Evolutionary conservation across 306 rosid genomes (phyloP).

Genomic region (Mimosa bimucronata): DNA sequence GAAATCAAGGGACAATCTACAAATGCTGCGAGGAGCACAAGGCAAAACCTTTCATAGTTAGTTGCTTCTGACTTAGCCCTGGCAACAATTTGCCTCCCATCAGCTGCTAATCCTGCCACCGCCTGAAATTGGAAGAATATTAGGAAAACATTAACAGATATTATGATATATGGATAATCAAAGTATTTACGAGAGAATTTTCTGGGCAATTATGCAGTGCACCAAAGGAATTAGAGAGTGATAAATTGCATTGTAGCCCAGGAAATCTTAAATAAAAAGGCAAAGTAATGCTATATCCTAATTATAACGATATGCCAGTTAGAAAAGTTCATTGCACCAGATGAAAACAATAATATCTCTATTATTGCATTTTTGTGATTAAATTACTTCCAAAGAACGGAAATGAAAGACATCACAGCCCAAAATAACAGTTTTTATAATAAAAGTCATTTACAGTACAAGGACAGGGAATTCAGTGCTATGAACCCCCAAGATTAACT

Average conservation of each 20-base stretch:
- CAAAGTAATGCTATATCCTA: no score
- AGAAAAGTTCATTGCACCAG: not conserved
- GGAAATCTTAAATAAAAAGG: not conserved
- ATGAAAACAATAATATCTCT: conserved; percentile 13
- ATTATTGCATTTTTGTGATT: conserved; percentile 1
- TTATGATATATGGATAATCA: not conserved
- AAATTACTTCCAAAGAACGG: no score
- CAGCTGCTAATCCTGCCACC: conserved; percentile 73
- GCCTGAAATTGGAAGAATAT: conserved; percentile 59
- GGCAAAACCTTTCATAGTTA: conserved; percentile 78
- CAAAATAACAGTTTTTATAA: no score
- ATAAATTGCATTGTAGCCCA: not conserved
- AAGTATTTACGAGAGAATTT: not conserved
- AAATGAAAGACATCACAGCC: no score
- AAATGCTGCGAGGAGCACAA: conserved; percentile 30
- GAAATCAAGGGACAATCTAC: conserved; percentile 2
- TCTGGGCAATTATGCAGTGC: conserved; percentile 2
- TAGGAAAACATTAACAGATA: not conserved
- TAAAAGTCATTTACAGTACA: not conserved
- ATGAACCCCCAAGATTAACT: conserved; percentile 2
- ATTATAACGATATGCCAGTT: not conserved
- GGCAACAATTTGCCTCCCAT: conserved; percentile 62
- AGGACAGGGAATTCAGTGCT: not conserved
- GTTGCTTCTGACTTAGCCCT: conserved; percentile 81
- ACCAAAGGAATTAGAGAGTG: conserved; percentile 12